A percentile compares a stretch with the other conserved stretches of the same genome.
phyloP scores from a whole-genome alignment of 805 yeast species.

The Hanseniaspora occidentalis region DNA sequence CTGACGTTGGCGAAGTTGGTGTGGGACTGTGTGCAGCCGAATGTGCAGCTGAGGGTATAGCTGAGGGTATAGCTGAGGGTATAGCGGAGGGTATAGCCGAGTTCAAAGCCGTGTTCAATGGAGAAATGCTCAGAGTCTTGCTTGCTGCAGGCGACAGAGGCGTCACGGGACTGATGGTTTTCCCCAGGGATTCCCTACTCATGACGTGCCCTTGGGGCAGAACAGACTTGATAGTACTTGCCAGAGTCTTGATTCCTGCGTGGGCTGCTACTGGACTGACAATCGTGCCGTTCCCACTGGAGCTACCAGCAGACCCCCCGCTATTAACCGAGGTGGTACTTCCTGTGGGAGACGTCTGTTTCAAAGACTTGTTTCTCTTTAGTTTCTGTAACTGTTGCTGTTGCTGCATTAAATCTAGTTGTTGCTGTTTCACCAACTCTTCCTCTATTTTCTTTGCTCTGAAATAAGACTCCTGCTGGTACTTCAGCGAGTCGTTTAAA shows the following conservation, averaged over 20 bases:
- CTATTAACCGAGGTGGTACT: no score
- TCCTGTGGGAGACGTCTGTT: no score
- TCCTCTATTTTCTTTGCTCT: conserved; percentile 59
- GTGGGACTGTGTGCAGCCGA: no score
- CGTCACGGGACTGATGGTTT: background rate
- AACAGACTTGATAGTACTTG: background rate
- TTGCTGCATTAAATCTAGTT: conserved; percentile 24
- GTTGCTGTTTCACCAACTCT: conserved; percentile 30
- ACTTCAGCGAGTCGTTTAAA: conserved; percentile 49
- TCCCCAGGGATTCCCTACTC: background rate
- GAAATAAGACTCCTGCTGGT: conserved; percentile 63
- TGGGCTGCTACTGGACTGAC: no score
- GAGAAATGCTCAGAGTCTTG: background rate
- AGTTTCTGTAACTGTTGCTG: background rate
- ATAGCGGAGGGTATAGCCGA: no score
- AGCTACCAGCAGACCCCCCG: no score
- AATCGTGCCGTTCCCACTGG: no score
- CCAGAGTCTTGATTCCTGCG: background rate
- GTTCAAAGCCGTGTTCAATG: background rate
- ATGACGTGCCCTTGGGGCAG: background rate
- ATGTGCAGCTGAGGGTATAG: no score
- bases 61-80: no score
- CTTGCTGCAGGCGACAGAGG: background rate
- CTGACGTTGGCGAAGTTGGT: conserved; percentile 3
- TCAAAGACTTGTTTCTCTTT: background rate